Evolutionary conservation across 345 rosid species (phyloP), one percentile per base, ranked within the genome.

Genomic region (Brassica juncea): DNA sequence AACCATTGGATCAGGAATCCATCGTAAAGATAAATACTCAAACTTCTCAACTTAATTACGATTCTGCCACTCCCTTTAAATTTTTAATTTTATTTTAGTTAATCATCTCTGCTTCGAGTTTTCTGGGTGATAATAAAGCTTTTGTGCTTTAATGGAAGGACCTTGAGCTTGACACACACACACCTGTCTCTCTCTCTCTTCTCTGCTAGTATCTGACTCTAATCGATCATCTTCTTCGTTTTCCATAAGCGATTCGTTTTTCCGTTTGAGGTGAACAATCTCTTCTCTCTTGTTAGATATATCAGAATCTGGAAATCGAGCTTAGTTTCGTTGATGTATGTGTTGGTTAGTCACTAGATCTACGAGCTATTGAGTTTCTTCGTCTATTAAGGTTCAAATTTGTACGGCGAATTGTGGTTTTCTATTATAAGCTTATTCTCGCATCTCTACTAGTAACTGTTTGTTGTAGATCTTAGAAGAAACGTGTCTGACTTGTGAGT

Each of bases 91-190:
- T 37, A 7, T 37, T 37, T 7, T 47, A 47, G 3, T 27, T 25
- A 4, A 19, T 30, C 37, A 55, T 72, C 25, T 76, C 77, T 58
- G 69, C 77, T 71, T 42, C 81, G 84, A 76, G 81, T 72, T 81
- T 72, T 74, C 72, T 8, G 44, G 44, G 74, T 44, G 70, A 66
- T 67, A 66, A 66, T 77, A 77, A 66, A 70, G 66, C 55, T 75
- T 87, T 78, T 85, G 81, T 80, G 87, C 78, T 86, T 81, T 78
- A 87, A 88, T 89, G 91, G 89, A 76, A 86, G 88, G 85, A 12
- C 87, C 92, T 83, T 89, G 77, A 23, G 25, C 25, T 23, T 23
- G 25, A 23, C 25, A 23, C 25, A 23, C 25, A 72, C 60, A 1
- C 28, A 68, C 61, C 55, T 80, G 78, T 71, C 70, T 74, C 75